Evolutionary conservation across 2,329 filamentous ascomycete species (phyloP).

Genomic region (Ophiosphaerella narmari): DNA sequence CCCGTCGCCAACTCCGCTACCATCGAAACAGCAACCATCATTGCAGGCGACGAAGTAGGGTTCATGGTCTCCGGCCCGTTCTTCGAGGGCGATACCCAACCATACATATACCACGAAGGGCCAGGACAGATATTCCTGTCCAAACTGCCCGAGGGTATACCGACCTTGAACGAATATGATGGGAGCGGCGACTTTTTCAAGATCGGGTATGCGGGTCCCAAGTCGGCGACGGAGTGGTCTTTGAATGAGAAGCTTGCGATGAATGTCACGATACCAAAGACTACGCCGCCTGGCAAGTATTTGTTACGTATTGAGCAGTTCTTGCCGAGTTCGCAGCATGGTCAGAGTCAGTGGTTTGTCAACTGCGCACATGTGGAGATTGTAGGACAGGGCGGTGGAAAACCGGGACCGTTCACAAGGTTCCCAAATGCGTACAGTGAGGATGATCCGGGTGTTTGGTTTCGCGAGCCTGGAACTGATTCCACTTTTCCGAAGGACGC

Average conservation of each 20-base stretch:
- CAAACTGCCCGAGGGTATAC: conserved; percentile 6
- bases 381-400: conserved; percentile 11
- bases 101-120: conserved; percentile 19
- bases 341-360: conserved; percentile 19
- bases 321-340: conserved; percentile 2
- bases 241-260: conserved; percentile 6
- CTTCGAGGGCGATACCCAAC: conserved; percentile 9
- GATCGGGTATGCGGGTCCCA: conserved; percentile 14
- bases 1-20: conserved; percentile 9
- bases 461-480: conserved; percentile 11
- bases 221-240: conserved; percentile 9
- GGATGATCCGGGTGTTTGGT: conserved; percentile 21
- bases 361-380: conserved; percentile 24
- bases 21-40: conserved; percentile 19
- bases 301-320: conserved; percentile 23
- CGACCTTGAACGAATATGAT: conserved; percentile 14
- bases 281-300: conserved; percentile 24
- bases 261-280: conserved; percentile 19
- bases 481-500: conserved; percentile 7
- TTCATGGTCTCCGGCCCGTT: conserved; percentile 18
- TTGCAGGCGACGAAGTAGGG: conserved; percentile 11
- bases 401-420: conserved; percentile 8
- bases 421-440: conserved; percentile 19
- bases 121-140: conserved; percentile 24
- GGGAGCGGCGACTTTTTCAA: conserved; percentile 24